Evolutionary conservation across 2,329 filamentous ascomycete genomes (phyloP).

Genomic region (Colletotrichum lini): DNA sequence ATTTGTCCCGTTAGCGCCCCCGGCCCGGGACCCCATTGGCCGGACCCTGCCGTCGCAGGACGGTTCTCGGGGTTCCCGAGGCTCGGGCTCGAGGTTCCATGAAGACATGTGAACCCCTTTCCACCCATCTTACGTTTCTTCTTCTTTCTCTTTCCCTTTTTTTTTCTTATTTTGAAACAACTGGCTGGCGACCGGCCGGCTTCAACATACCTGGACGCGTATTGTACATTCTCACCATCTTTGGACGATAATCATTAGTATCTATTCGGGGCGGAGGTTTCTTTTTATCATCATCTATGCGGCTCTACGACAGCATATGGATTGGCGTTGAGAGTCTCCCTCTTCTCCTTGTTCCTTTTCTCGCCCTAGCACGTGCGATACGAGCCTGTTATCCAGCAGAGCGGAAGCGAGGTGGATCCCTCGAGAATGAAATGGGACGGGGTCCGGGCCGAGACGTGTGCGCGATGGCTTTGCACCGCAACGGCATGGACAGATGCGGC

Average conservation of each 20-base stretch:
- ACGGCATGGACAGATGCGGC: conserved; percentile 1
- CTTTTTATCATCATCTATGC: conserved; percentile 10
- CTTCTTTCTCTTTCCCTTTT: conserved; percentile 8
- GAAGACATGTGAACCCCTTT: conserved; percentile 52
- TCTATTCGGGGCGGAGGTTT: conserved; percentile 13
- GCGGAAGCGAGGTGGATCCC: conserved; percentile 5
- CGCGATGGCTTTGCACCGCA: conserved; percentile 14
- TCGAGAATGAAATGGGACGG: no score
- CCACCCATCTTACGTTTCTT: not conserved
- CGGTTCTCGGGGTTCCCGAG: conserved; percentile 49
- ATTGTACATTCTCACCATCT: conserved; percentile 41
- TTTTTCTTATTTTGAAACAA: no score
- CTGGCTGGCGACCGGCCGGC: conserved; percentile 23
- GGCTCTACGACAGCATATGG: conserved; percentile 39
- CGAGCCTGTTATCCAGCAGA: conserved; percentile 1
- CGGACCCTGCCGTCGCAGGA: conserved; percentile 55
- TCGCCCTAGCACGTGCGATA: conserved; percentile 10
- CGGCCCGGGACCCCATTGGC: conserved; percentile 54
- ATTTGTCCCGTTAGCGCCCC: conserved; percentile 45
- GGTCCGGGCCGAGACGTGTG: conserved; percentile 15
- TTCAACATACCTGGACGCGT: conserved; percentile 30
- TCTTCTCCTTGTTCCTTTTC: not conserved
- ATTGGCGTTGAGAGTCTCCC: conserved; percentile 31
- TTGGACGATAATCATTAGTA: conserved; percentile 39
- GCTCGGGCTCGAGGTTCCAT: conserved; percentile 57